A percentile compares a stretch with the other conserved stretches of the same genome.
These are phyloP conservation scores for Cantharellus anzutake DNA, from an alignment of 768 basidiomycete genomes.

Conservation along the genomic window DNA sequence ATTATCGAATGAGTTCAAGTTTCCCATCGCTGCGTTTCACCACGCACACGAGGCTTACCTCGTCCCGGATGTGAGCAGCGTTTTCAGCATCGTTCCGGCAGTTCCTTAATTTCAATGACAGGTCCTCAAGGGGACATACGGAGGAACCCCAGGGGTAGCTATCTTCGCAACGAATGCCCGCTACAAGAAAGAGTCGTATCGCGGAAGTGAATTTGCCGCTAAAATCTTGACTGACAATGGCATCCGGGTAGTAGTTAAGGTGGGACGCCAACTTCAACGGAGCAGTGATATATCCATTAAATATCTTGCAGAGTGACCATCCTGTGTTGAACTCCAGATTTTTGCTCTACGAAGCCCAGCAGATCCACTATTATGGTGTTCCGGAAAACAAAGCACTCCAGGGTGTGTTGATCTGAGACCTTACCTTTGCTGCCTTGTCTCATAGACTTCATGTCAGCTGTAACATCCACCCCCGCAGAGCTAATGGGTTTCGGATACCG, in stretches of 20 bases:
- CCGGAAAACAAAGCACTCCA: conserved; percentile 40
- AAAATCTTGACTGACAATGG: conserved; percentile 51
- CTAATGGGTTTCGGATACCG: conserved; percentile 59
- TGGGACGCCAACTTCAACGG: conserved; percentile 9
- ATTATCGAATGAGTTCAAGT: conserved; percentile 69
- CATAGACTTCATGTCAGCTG: conserved; percentile 20
- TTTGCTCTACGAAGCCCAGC: conserved; percentile 68
- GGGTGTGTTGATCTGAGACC: background rate
- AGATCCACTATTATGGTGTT: conserved; percentile 58
- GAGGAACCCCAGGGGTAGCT: conserved; percentile 50
- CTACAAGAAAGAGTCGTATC: conserved; percentile 63
- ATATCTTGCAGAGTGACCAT: conserved; percentile 15
- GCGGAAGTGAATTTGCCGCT: conserved; percentile 63
- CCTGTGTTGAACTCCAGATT: conserved; percentile 49
- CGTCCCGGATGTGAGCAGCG: conserved; percentile 31
- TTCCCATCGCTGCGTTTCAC: conserved; percentile 55
- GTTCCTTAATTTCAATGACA: no score
- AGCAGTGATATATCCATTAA: background rate
- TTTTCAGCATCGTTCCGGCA: no score
- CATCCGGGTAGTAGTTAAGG: conserved; percentile 60
- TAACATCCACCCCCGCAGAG: conserved; percentile 52
- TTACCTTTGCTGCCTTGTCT: background rate
- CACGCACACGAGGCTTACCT: conserved; percentile 70
- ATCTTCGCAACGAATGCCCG: conserved; percentile 40
- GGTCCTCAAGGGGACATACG: conserved; percentile 52